Percentiles rank a stretch among this genome's conserved stretches.
Conservation (phyloP, 805 yeast species). For the Danielia oregonensis region DNA sequence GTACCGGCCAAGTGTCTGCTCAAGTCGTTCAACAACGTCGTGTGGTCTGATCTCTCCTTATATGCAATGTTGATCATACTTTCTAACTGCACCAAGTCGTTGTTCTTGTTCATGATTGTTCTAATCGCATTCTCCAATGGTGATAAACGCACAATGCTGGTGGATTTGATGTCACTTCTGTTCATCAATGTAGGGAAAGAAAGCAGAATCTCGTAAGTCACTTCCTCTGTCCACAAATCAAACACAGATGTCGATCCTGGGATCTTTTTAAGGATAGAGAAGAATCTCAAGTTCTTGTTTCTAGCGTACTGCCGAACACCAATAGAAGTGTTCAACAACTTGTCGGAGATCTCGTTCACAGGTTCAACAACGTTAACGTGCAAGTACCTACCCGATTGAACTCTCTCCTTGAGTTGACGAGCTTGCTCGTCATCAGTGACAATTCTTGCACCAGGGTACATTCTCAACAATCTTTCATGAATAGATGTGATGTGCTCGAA, state of each 20-base stretch:
- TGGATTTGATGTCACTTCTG: slow-evolving; percentile 62
- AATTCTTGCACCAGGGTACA: slow-evolving; percentile 80
- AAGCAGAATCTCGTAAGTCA: slow-evolving; percentile 67
- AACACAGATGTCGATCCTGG: slow-evolving; percentile 70
- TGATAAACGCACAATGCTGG: slow-evolving; percentile 55
- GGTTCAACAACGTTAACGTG: slow-evolving; percentile 74
- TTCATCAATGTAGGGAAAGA: slow-evolving; percentile 88
- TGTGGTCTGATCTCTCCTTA: slow-evolving; percentile 47
- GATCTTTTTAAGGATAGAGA: slow-evolving; percentile 64
- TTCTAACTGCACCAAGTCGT: slow-evolving; percentile 68
- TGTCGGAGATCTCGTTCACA: slow-evolving; percentile 47
- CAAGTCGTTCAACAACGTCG: slow-evolving; percentile 55
- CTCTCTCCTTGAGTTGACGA: slow-evolving; percentile 40
- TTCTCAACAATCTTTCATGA: slow-evolving; percentile 66
- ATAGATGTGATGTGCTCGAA: slow-evolving; percentile 85
- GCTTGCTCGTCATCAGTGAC: slow-evolving; percentile 60
- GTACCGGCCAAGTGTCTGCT: slow-evolving; percentile 78
- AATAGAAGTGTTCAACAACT: slow-evolving; percentile 44
- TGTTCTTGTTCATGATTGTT: slow-evolving; percentile 61
- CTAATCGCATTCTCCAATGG: slow-evolving; percentile 82
- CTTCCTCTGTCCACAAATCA: slow-evolving; percentile 87
- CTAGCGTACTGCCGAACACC: slow-evolving; percentile 73
- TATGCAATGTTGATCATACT: slow-evolving; percentile 50
- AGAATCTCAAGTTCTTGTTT: slow-evolving; percentile 66
- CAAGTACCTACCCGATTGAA: slow-evolving; percentile 69